Conservation (phyloP, 2,329 filamentous ascomycete genomes). For the Trichoderma koningii region DNA sequence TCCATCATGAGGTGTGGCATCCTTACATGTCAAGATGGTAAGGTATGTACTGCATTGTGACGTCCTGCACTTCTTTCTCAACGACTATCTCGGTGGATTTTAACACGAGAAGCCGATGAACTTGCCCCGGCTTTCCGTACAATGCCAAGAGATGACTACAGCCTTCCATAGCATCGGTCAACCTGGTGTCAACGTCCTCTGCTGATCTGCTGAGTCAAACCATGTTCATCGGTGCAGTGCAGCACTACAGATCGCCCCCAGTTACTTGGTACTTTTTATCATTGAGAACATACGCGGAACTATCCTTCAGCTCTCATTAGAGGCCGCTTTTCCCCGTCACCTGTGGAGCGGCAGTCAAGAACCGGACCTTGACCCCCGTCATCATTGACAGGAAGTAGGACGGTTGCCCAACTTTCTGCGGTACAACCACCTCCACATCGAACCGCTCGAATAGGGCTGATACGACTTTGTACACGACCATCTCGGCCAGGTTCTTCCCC, state of each 20-base stretch:
- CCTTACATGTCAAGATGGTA: neutral
- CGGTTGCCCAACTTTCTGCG: constrained; percentile 43
- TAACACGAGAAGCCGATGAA: constrained; percentile 9
- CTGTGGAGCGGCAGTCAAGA: constrained; percentile 32
- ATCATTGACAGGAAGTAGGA: constrained; percentile 58
- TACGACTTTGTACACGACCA: constrained; percentile 51
- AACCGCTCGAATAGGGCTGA: constrained; percentile 48
- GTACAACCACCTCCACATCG: constrained; percentile 45
- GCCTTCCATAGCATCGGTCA: neutral
- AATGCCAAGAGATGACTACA: neutral
- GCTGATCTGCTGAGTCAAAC: neutral
- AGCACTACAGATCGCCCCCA: neutral
- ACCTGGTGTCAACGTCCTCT: neutral
- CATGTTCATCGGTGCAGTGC: too few species aligned
- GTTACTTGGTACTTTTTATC: neutral
- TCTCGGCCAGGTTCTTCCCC: constrained; percentile 53
- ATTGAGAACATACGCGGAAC: neutral
- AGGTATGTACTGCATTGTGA: neutral
- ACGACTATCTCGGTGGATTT: neutral
- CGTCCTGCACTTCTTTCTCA: constrained; percentile 5
- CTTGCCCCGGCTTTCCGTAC: neutral
- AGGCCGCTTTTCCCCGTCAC: neutral
- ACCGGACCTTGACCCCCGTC: constrained; percentile 49
- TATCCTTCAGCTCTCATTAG: too few species aligned
- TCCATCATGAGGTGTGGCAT: too few species aligned